Evolutionary conservation across 192 early-diverging fungal species (phyloP).

Genomic region (Coemansia sp.): DNA sequence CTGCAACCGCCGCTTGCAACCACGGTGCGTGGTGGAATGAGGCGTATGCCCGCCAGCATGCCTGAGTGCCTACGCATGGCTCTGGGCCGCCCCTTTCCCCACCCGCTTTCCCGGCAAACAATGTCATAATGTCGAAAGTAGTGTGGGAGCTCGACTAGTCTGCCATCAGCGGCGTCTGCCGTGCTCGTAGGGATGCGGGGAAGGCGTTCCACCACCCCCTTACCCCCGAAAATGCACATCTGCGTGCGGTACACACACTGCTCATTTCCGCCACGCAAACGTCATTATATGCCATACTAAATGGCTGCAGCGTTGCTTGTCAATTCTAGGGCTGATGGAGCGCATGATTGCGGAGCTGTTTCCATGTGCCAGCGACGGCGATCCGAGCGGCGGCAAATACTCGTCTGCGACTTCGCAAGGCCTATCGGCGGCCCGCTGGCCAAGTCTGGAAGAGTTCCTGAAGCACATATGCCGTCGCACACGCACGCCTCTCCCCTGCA

Average conservation of each 20-base stretch:
- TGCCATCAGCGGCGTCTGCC: no score
- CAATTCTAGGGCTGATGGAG: conserved; percentile 44
- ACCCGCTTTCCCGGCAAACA: no score
- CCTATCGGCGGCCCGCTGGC: conserved; percentile 8
- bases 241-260: no score
- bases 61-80: no score
- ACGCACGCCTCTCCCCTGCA: conserved; percentile 48
- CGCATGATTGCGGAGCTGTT: conserved; percentile 51
- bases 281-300: not conserved
- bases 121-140: no score
- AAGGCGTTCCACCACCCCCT: no score
- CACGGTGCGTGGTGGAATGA: not conserved
- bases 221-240: no score
- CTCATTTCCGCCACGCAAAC: not conserved
- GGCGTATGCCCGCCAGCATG: no score
- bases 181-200: no score
- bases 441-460: conserved; percentile 47
- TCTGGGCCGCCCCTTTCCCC: no score
- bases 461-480: conserved; percentile 51
- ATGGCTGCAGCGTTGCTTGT: not conserved
- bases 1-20: not conserved
- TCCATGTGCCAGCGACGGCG: conserved; percentile 36
- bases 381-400: conserved; percentile 1
- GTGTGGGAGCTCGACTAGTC: no score
- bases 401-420: no score